Base-by-base conservation (phyloP, 352 stramenopile genomes). In the Phytophthora chlamydospora region DNA sequence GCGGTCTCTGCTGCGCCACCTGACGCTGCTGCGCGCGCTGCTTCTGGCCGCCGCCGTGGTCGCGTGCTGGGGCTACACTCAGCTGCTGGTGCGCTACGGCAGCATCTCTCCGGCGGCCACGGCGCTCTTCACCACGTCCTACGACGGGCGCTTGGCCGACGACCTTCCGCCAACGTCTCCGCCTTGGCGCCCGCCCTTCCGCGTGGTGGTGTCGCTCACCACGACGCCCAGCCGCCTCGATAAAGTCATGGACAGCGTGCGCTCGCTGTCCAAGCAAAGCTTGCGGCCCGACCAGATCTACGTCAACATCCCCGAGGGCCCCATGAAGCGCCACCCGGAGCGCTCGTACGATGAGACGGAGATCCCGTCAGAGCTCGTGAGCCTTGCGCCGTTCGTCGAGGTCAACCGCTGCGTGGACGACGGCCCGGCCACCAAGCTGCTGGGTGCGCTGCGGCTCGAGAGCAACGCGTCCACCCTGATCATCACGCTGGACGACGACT, bases 401-500 rank as follows among this genome's bases (percentile, higher is more conserved):
- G 58, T 91, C 27, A 91, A 91, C 56, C 81, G 85, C 9, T 94
- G 85, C 51, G 76, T 89, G 29, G 85, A 94, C 61, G 85, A 92
- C 54, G 83, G 85, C n/a, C 85, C 85, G 1, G 83, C 83, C 14
- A 94, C 80, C 17, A 94, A 94, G 47, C 57, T 94, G 11, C 68
- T 92, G 6, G 83, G 76, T 32, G 68, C 85, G n/a, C 47, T 94
- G 43, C 62, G 83, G 14, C 64, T 87, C 3, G 85, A 92, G 47
- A 62, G 68, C 35, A 78, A 91, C 44, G 52, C 75, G 13, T 71
- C 66, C 12, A 91, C 83, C 43, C 68, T 92, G 14, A 89, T 94
- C 52, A 86, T 94, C 42, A 92, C 85, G 16, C 69, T 94, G 12
- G 85, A 94, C 44, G 85, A 94, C 45, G 85, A 94, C 76, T 94